A percentile compares a stretch with the other conserved stretches of the same genome.
Conservation (phyloP, 2,329 filamentous ascomycete genomes). For the Microdochium nivale region DNA sequence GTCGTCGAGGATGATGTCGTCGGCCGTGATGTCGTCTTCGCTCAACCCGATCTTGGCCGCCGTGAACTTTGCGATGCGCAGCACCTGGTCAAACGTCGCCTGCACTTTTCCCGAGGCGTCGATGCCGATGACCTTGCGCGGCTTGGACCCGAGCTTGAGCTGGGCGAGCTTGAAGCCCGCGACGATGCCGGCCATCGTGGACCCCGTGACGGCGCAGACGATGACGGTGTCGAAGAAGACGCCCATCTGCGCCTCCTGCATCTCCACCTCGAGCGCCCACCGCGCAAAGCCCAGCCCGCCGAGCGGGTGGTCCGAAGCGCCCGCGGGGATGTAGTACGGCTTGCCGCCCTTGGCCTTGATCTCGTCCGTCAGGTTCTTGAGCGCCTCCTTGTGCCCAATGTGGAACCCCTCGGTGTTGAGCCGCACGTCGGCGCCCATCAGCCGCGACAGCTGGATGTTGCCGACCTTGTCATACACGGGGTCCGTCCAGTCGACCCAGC, state of each 20-base stretch:
- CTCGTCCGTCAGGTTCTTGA: slow-evolving; percentile 44
- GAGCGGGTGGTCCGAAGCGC: slow-evolving; percentile 61
- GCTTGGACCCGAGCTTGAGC: slow-evolving; percentile 30
- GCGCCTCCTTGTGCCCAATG: slow-evolving; percentile 59
- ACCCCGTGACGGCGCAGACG: slow-evolving; percentile 64
- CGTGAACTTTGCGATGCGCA: slow-evolving; percentile 58
- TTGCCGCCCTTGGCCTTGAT: slow-evolving; percentile 43
- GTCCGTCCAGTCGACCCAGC: slow-evolving; percentile 58
- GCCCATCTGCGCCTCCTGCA: slow-evolving; percentile 52
- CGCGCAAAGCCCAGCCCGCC: slow-evolving; percentile 63
- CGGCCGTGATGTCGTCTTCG: slow-evolving; percentile 49
- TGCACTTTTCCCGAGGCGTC: slow-evolving; percentile 53
- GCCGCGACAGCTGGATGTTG: slow-evolving; percentile 61
- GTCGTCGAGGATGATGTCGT: slow-evolving; percentile 53
- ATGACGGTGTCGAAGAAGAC: slow-evolving; percentile 60
- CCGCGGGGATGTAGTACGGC: slow-evolving; percentile 65
- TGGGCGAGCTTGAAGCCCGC: slow-evolving; percentile 62
- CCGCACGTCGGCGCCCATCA: slow-evolving; percentile 58
- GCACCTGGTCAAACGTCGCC: slow-evolving; percentile 56
- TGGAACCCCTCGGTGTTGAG: slow-evolving; percentile 54
- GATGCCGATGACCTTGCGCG: slow-evolving; percentile 55
- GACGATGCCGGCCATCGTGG: slow-evolving; percentile 63
- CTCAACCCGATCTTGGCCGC: slow-evolving; percentile 53
- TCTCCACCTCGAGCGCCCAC: slow-evolving; percentile 60
- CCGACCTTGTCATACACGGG: slow-evolving; percentile 54